phyloP scores from a whole-genome alignment of 1,284 basidiomycete species.

The Psilocybe mexicana region DNA sequence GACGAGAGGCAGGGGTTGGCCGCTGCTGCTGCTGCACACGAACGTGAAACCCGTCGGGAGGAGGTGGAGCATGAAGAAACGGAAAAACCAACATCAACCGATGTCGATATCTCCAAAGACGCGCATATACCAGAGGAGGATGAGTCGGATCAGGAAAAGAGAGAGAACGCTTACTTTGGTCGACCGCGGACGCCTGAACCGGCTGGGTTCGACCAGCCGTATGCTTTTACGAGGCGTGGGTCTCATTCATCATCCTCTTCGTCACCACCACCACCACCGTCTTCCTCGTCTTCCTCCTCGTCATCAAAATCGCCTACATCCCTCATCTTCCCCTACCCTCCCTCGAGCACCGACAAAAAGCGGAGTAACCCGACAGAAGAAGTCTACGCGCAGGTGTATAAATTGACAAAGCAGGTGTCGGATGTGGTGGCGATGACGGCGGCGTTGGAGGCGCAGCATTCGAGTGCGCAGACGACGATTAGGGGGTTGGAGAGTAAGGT shows the following conservation, averaged over 20 bases:
- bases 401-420: conserved; percentile 75
- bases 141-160: conserved; percentile 51
- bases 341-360: not conserved
- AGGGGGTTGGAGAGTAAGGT: conserved; percentile 74
- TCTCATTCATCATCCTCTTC: too few species aligned
- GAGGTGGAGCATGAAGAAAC: conserved; percentile 15
- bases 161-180: too few species aligned
- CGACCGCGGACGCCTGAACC: too few species aligned
- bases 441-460: conserved; percentile 78
- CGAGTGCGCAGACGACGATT: conserved; percentile 79
- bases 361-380: conserved; percentile 41
- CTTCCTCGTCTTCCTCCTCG: too few species aligned
- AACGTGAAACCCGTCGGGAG: not conserved
- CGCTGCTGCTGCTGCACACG: too few species aligned
- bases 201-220: too few species aligned
- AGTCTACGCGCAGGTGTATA: conserved; percentile 70
- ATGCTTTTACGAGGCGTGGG: too few species aligned
- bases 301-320: not conserved
- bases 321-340: not conserved
- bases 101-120: too few species aligned
- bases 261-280: too few species aligned
- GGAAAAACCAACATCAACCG: conserved; percentile 6
- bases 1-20: conserved; percentile 29
- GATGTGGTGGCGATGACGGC: conserved; percentile 76
- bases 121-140: not conserved